Conservation (phyloP, 768 basidiomycete genomes). For the Auriscalpium microsporum region DNA sequence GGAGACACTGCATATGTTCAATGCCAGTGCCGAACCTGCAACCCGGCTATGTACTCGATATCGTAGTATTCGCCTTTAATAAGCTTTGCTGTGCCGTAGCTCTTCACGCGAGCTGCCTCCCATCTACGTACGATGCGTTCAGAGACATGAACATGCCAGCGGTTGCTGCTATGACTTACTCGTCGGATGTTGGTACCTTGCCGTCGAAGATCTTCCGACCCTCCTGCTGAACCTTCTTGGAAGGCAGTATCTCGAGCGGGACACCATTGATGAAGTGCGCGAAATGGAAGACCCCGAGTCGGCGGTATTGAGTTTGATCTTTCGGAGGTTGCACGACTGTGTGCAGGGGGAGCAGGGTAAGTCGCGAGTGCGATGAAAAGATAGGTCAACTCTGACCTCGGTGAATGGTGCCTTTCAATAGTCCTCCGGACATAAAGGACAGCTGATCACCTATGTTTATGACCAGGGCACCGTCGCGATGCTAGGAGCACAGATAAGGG, state of each 20-base stretch:
- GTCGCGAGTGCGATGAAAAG: background rate
- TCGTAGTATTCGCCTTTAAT: constrained; percentile 29
- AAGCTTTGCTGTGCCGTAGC: constrained; percentile 23
- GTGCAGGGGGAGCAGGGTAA: background rate
- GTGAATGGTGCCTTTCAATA: constrained; percentile 29
- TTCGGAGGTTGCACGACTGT: constrained; percentile 26
- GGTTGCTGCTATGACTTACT: constrained; percentile 4
- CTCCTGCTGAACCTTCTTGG: constrained; percentile 24
- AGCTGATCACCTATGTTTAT: constrained; percentile 31
- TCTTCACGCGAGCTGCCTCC: constrained; percentile 27
- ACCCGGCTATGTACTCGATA: constrained; percentile 26
- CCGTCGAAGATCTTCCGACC: constrained; percentile 24
- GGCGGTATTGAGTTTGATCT: constrained; percentile 23
- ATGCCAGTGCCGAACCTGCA: constrained; percentile 18
- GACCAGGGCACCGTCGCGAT: constrained; percentile 25
- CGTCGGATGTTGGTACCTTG: constrained; percentile 23
- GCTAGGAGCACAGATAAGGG: background rate
- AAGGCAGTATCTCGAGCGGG: constrained; percentile 22
- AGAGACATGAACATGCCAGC: background rate
- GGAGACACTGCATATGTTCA: background rate
- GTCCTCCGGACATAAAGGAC: constrained; percentile 27
- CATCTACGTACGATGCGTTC: constrained; percentile 6
- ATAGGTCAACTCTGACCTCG: constrained; percentile 17
- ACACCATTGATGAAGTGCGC: constrained; percentile 24
- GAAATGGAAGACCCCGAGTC: constrained; percentile 29